phyloP scores from a whole-genome alignment of 2,329 filamentous ascomycete species.

The Pseudogymnoascus sp. region DNA sequence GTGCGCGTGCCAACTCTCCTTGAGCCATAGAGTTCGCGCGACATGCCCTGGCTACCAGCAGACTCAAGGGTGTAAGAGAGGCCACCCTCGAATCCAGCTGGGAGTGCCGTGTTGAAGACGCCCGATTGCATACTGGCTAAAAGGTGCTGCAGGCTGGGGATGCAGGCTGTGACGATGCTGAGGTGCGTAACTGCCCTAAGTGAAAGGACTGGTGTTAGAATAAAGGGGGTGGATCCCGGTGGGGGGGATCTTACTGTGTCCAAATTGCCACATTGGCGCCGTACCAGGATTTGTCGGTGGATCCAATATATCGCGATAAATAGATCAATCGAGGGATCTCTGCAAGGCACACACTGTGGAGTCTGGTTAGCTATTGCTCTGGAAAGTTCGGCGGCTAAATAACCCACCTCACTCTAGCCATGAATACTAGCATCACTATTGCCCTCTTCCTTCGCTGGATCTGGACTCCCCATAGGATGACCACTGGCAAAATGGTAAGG shows the following conservation, averaged over 20 bases:
- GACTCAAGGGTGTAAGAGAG: conserved; percentile 1
- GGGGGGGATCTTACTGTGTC: conserved; percentile 10
- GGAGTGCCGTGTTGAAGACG: conserved; percentile 14
- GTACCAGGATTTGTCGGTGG: background rate
- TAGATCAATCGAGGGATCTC: conserved; percentile 17
- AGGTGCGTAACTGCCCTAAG: conserved; percentile 19
- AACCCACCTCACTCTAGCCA: conserved; percentile 30
- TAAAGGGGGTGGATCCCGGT: conserved; percentile 15
- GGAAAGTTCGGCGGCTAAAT: background rate
- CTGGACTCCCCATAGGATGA: conserved; percentile 40
- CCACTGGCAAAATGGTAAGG: conserved; percentile 39
- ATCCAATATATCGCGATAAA: conserved; percentile 11
- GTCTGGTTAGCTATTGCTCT: conserved; percentile 9
- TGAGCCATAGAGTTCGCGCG: background rate
- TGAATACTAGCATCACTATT: conserved; percentile 19
- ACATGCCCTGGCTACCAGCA: background rate
- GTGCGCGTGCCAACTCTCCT: background rate
- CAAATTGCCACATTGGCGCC: conserved; percentile 6
- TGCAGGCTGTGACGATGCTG: conserved; percentile 19
- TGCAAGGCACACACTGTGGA: conserved; percentile 31
- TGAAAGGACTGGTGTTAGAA: conserved; percentile 15
- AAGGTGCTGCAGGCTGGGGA: conserved; percentile 21
- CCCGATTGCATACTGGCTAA: conserved; percentile 20
- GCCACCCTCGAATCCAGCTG: background rate
- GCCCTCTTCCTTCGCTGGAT: conserved; percentile 31